phyloP scores from a whole-genome alignment of 371 early-diverging fungal species.

The Mortierella sp. region DNA sequence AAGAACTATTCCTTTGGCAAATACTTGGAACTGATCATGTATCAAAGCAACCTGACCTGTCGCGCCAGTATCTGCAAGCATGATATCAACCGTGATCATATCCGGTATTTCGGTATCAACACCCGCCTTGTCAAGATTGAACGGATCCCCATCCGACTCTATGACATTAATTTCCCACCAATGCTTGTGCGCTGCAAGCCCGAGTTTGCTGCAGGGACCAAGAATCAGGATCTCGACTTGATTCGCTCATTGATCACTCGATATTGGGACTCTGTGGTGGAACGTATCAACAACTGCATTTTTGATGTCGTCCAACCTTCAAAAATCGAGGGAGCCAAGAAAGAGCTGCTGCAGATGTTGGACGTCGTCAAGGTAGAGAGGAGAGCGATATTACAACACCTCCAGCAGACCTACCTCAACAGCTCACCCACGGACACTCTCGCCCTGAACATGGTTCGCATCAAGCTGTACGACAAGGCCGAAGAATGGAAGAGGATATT shows the following conservation, averaged over 20 bases:
- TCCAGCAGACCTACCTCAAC: slow-evolving; percentile 83
- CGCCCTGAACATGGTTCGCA: slow-evolving; percentile 79
- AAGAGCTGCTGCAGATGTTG: slow-evolving; percentile 68
- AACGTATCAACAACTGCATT: slow-evolving; percentile 66
- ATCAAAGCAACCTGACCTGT: slow-evolving; percentile 74
- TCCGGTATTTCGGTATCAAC: slow-evolving; percentile 79
- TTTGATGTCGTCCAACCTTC: slow-evolving; percentile 72
- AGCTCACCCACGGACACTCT: slow-evolving; percentile 82
- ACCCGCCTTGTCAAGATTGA: slow-evolving; percentile 82
- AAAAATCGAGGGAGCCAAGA: slow-evolving; percentile 73
- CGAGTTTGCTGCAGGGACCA: slow-evolving; percentile 62
- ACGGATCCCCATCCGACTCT: slow-evolving; percentile 76
- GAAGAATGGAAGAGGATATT: slow-evolving; percentile 87
- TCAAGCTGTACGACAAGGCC: slow-evolving; percentile 80
- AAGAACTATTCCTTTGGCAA: slow-evolving; percentile 96
- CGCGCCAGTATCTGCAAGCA: slow-evolving; percentile 86
- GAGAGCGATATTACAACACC: slow-evolving; percentile 77
- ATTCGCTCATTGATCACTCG: slow-evolving; percentile 66
- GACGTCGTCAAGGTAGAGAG: slow-evolving; percentile 79
- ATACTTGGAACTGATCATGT: slow-evolving; percentile 90
- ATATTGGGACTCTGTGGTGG: slow-evolving; percentile 80
- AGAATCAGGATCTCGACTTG: slow-evolving; percentile 70
- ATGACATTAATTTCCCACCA: slow-evolving; percentile 86
- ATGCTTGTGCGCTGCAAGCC: slow-evolving; percentile 71
- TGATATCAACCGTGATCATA: slow-evolving; percentile 80